Evolutionary conservation across 2,329 filamentous ascomycete genomes (phyloP), one percentile per base, ranked within the genome.

Genomic region (Fusarium sp.): DNA sequence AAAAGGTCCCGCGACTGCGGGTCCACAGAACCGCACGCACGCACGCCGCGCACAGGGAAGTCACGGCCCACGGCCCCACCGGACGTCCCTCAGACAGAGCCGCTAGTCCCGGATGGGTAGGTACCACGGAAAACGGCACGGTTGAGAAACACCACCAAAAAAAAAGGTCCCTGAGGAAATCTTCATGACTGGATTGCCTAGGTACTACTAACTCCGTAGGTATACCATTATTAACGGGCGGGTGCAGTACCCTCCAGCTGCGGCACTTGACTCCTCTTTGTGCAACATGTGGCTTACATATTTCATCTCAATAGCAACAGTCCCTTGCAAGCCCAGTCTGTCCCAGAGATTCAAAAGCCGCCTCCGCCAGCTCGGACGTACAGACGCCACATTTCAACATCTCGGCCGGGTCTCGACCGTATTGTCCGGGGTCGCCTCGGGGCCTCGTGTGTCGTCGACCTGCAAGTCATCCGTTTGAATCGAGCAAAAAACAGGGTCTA

Each of bases 1-100:
- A 74, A 74, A 74, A 75, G 73, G 71, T 74, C 73, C 73, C 72
- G 73, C 69, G 71, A 69, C 64, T 64, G 57, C 65, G 72, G 69
- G 65, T 50, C 72, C 67, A 73, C 54, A 71, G 65, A 65, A 69
- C 71, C 42, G 42, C 38, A 42, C 38, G 38, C 38, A 20, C 65
- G 65, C 71, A 68, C 65, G 36, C 36, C 36, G 36, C 36, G 65
- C 69, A 65, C 69, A 62, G 64, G 67, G 69, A 72, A 73, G 67
- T 62, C 61, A 54, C 57, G 60, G 63, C 58, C 64, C 65, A 65
- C 68, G 59, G 62, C 67, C 67, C 61, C 66, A 62, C 69, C 46
- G 42, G 42, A 46, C 42, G 59, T 56, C 53, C 57, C 51, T 63
- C 58, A 63, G 66, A 54, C 59, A 64, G 59, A 53, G 40, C 16